Evolutionary conservation across 306 rosid genomes (phyloP).

Genomic region (Ammopiptanthus mongolicus): DNA sequence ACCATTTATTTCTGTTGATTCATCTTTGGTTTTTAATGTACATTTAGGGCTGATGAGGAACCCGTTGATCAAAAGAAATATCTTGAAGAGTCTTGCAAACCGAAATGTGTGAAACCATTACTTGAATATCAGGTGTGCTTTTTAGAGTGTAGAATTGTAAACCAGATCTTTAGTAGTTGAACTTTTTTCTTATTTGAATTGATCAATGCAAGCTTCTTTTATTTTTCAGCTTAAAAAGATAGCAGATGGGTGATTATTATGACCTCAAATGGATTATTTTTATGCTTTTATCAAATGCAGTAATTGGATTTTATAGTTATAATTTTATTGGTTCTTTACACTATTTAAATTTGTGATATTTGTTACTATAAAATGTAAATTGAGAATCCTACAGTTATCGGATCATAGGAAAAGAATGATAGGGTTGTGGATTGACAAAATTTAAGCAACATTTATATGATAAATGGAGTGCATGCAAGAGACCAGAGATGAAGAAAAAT

Average conservation of each 20-base stretch:
- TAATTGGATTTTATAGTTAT: background rate
- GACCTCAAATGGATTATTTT: background rate
- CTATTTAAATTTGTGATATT: background rate
- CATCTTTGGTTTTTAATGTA: conserved; percentile 3
- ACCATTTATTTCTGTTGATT: background rate
- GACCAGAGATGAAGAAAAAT: background rate
- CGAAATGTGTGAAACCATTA: conserved; percentile 89
- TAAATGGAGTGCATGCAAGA: background rate
- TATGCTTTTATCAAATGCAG: background rate
- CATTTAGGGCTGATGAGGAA: conserved; percentile 92
- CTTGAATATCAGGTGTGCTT: conserved; percentile 73
- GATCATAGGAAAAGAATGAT: background rate
- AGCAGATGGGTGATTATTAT: background rate
- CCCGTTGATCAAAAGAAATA: conserved; percentile 85
- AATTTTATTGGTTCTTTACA: background rate
- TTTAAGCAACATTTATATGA: background rate
- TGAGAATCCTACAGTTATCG: background rate
- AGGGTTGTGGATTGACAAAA: background rate
- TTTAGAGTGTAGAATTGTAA: background rate
- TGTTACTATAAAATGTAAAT: background rate
- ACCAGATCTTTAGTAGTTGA: background rate
- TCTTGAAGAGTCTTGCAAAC: conserved; percentile 84
- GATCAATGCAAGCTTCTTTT: background rate
- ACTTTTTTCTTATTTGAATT: background rate
- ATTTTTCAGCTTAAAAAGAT: background rate